Conservation (phyloP, 768 basidiomycete genomes). For the Trametes elegans region DNA sequence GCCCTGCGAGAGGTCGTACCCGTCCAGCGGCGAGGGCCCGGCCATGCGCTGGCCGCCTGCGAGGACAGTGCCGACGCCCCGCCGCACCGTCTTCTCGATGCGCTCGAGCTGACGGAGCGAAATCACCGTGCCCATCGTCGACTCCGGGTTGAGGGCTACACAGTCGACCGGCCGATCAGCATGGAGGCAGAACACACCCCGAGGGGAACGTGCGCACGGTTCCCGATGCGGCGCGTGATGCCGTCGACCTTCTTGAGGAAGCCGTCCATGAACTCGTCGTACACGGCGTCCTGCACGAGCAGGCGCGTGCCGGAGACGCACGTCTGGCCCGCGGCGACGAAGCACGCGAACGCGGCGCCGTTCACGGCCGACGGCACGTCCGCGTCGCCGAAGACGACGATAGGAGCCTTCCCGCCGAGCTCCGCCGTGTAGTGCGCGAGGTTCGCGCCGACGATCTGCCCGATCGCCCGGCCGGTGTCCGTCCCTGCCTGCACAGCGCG, state of each 20-base stretch:
- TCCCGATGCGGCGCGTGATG: constrained; percentile 70
- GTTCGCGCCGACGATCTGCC: constrained; percentile 71
- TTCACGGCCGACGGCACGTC: constrained; percentile 75
- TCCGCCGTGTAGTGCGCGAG: constrained; percentile 78
- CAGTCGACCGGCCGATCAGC: not conserved
- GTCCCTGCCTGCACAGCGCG: constrained; percentile 62
- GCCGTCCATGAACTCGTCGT: constrained; percentile 59
- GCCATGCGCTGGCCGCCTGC: constrained; percentile 66
- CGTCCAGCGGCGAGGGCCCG: constrained; percentile 63
- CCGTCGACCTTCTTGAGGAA: constrained; percentile 62
- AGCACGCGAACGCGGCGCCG: constrained; percentile 79
- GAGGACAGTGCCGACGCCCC: constrained; percentile 45
- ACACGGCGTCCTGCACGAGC: constrained; percentile 67
- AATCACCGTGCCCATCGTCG: constrained; percentile 82
- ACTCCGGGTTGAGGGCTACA: constrained; percentile 66
- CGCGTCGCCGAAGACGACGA: constrained; percentile 77
- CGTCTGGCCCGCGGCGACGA: constrained; percentile 86
- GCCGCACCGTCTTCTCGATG: constrained; percentile 56
- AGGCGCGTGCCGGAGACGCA: constrained; percentile 91
- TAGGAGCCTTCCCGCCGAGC: constrained; percentile 84
- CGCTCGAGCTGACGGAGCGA: constrained; percentile 61
- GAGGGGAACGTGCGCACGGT: constrained; percentile 45
- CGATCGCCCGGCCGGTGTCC: constrained; percentile 69
- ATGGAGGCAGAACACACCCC: not conserved
- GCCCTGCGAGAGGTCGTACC: constrained; percentile 67